Evolutionary conservation across 345 rosid genomes (phyloP).

Genomic region (Ceriops tagal): DNA sequence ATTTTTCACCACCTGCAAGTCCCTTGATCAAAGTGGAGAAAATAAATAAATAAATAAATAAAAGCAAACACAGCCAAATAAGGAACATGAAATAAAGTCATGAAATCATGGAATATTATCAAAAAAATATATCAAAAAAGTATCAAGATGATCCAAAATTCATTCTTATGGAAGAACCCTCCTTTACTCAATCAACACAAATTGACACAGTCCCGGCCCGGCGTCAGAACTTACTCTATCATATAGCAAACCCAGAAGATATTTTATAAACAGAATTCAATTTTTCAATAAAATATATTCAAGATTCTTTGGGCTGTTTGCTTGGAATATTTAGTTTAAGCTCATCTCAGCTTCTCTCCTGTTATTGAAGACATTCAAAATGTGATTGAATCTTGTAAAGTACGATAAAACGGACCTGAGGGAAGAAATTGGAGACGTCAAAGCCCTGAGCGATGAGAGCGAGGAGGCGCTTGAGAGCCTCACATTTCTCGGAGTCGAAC

Average conservation of each 20-base stretch:
- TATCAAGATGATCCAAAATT: neutral
- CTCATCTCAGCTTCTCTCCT: too few species aligned
- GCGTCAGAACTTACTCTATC: too few species aligned
- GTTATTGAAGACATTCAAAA: neutral
- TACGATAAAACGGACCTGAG: constrained; percentile 50
- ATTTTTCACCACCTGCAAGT: constrained; percentile 83
- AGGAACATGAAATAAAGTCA: neutral
- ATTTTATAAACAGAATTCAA: too few species aligned
- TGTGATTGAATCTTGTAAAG: neutral
- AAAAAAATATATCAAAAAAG: neutral
- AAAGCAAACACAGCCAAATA: neutral
- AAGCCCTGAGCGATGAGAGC: constrained; percentile 93
- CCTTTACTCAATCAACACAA: too few species aligned
- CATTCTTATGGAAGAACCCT: neutral
- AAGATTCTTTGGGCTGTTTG: too few species aligned
- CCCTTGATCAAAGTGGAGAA: constrained; percentile 11
- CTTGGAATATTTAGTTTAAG: too few species aligned
- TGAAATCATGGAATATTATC: neutral
- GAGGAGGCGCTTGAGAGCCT: constrained; percentile 92
- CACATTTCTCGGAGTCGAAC: constrained; percentile 91
- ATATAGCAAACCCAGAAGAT: too few species aligned
- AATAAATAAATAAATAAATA: neutral
- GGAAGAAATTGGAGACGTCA: constrained; percentile 96
- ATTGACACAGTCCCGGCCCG: too few species aligned
- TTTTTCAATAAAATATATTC: too few species aligned